Evolutionary conservation across 257 asterid genomes (phyloP).

Genomic region (Striga asiatica): DNA sequence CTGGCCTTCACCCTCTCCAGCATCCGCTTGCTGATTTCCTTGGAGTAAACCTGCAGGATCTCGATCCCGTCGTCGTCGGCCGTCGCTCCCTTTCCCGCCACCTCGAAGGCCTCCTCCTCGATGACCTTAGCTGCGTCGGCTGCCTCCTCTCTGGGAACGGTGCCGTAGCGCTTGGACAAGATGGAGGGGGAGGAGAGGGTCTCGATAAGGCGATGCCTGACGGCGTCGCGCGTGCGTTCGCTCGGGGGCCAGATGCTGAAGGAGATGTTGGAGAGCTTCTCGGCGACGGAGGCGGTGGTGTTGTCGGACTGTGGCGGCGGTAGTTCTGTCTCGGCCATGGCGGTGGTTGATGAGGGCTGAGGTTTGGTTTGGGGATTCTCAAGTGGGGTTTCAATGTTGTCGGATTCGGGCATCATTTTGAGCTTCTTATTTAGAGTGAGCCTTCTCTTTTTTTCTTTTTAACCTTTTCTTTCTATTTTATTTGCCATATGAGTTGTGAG

Average conservation of each 20-base stretch:
- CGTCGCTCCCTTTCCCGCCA: slow-evolving; percentile 33
- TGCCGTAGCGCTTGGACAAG: slow-evolving; percentile 78
- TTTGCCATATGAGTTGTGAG: no score
- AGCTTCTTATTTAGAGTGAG: no score
- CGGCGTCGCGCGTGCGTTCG: slow-evolving; percentile 85
- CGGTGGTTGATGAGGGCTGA: slow-evolving; percentile 5
- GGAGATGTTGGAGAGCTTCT: slow-evolving; percentile 25
- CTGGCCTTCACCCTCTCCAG: slow-evolving; percentile 72
- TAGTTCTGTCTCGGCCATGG: slow-evolving; percentile 31
- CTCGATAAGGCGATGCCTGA: slow-evolving; percentile 56
- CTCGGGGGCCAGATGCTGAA: slow-evolving; percentile 92
- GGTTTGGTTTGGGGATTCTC: slow-evolving; percentile 10
- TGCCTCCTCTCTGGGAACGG: slow-evolving; percentile 62
- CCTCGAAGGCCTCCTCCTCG: slow-evolving; percentile 61
- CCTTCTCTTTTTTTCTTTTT: no score
- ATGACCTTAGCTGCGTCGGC: slow-evolving; percentile 40
- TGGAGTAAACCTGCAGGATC: slow-evolving; percentile 69
- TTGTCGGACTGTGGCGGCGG: slow-evolving; percentile 6
- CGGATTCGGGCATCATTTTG: no score
- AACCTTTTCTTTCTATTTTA: no score
- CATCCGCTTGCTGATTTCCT: slow-evolving; percentile 83
- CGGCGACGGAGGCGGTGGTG: slow-evolving; percentile 6
- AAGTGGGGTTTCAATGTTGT: no score
- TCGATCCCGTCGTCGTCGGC: slow-evolving; percentile 67
- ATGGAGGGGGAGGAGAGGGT: slow-evolving; percentile 71